phyloP scores from a whole-genome alignment of 441 rosid species.

The Melastoma candidum region DNA sequence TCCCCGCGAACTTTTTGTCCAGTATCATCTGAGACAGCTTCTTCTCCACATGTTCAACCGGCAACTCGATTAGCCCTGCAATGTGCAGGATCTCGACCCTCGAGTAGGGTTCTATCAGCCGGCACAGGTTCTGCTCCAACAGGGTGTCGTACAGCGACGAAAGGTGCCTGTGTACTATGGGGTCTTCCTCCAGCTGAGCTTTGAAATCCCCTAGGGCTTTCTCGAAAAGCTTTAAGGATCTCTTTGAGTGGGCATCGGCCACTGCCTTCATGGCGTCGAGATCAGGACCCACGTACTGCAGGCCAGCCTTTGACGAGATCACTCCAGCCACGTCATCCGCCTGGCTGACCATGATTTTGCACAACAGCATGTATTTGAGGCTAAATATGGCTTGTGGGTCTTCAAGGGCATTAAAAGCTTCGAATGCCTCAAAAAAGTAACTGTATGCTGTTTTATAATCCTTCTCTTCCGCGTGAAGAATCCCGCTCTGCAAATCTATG shows the following conservation, averaged over 20 bases:
- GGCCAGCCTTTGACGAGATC: conserved; percentile 84
- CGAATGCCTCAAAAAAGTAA: conserved; percentile 91
- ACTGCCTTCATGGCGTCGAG: conserved; percentile 96
- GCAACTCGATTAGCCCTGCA: conserved; percentile 67
- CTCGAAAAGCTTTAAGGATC: conserved; percentile 74
- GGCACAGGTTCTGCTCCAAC: conserved; percentile 86
- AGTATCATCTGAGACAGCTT: conserved; percentile 89
- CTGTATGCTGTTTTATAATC: conserved; percentile 94
- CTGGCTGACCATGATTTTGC: conserved; percentile 94
- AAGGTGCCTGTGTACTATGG: conserved; percentile 87
- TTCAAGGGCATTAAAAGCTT: conserved; percentile 84
- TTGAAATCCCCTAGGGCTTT: conserved; percentile 65
- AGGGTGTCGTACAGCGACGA: conserved; percentile 80
- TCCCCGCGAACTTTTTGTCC: conserved; percentile 93
- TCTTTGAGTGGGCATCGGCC: conserved; percentile 85
- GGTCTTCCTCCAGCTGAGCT: conserved; percentile 87
- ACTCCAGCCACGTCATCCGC: conserved; percentile 90
- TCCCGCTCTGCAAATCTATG: conserved; percentile 90
- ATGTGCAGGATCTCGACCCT: conserved; percentile 78
- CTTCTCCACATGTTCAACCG: conserved; percentile 75
- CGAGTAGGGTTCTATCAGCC: conserved; percentile 91
- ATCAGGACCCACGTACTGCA: conserved; percentile 78
- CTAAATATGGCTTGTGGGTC: conserved; percentile 81
- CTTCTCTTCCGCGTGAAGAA: conserved; percentile 96
- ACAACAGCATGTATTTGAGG: conserved; percentile 77